phyloP scores from a whole-genome alignment of 148 eudicot genomes.

The Nepenthes mirabilis region DNA sequence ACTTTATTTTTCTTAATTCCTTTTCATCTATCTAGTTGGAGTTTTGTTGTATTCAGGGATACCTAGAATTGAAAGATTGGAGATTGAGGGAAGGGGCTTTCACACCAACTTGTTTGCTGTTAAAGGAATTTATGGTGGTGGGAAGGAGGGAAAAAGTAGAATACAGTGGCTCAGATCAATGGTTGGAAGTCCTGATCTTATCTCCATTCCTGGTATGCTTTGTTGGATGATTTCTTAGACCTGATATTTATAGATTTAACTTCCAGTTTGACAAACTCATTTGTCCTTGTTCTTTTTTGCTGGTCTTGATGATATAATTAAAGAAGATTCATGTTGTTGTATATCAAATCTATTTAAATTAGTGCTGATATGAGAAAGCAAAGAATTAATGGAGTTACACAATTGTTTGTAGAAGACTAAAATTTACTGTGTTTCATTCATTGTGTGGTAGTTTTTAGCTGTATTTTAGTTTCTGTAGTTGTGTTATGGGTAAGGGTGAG shows the following conservation, averaged over 20 bases:
- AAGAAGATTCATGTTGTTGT: conserved; percentile 1
- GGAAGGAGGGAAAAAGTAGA: conserved; percentile 92
- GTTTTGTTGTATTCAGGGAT: conserved; percentile 35
- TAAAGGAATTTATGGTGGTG: conserved; percentile 83
- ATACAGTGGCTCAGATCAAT: conserved; percentile 99
- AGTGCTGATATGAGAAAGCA: background rate
- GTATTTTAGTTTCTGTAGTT: too few species aligned
- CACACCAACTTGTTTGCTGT: conserved; percentile 94
- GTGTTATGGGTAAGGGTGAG: too few species aligned
- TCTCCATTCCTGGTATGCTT: conserved; percentile 79
- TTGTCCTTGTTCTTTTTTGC: background rate
- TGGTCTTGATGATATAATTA: conserved; percentile 1
- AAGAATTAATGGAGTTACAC: too few species aligned
- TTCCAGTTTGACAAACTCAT: background rate
- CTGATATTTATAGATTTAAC: background rate
- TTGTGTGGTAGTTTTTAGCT: too few species aligned
- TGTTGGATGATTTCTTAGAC: conserved; percentile 4
- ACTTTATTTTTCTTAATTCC: background rate
- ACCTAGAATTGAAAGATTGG: conserved; percentile 83
- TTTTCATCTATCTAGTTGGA: background rate
- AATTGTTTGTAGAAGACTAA: too few species aligned
- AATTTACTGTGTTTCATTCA: too few species aligned
- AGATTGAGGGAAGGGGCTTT: conserved; percentile 97
- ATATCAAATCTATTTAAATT: background rate
- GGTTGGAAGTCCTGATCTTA: conserved; percentile 99